These are phyloP conservation scores for Cenchrus fungigraminus DNA, from an alignment of 176 grass and related monocot species.

Conservation along the genomic window DNA sequence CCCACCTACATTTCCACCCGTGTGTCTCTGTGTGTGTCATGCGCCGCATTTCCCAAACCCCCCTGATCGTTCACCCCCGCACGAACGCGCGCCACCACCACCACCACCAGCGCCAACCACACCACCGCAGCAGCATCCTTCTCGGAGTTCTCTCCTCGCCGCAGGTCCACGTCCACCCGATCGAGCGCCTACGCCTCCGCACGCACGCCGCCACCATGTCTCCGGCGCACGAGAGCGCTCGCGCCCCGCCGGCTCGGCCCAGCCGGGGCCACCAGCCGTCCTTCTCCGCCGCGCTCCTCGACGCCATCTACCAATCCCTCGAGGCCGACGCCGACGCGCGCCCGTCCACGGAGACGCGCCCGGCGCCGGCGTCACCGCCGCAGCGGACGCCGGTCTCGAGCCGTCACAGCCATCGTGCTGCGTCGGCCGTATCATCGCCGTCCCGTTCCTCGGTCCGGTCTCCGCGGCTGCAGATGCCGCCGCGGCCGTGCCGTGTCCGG, in stretches of 20 bases:
- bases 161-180: slow-evolving; percentile 3
- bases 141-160: neutral
- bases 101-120: no score
- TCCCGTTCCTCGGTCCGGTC: slow-evolving; percentile 34
- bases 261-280: slow-evolving; percentile 58
- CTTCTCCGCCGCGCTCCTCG: slow-evolving; percentile 86
- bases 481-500: slow-evolving; percentile 44
- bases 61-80: slow-evolving; percentile 42
- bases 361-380: neutral
- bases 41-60: slow-evolving; percentile 39
- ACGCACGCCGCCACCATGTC: slow-evolving; percentile 37
- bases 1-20: slow-evolving; percentile 29
- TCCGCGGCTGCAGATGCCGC: slow-evolving; percentile 52
- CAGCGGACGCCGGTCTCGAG: neutral
- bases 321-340: slow-evolving; percentile 55
- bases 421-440: slow-evolving; percentile 35
- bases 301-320: slow-evolving; percentile 91
- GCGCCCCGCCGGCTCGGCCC: slow-evolving; percentile 39
- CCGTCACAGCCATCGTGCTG: neutral
- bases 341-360: slow-evolving; percentile 3
- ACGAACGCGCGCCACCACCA: slow-evolving; percentile 42
- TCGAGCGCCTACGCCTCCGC: neutral
- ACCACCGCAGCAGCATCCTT: neutral
- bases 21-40: neutral
- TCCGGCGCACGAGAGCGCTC: slow-evolving; percentile 35